These are phyloP conservation scores for Curvularia verruculosa DNA, from an alignment of 2,329 filamentous ascomycete species.

Conservation along the genomic window DNA sequence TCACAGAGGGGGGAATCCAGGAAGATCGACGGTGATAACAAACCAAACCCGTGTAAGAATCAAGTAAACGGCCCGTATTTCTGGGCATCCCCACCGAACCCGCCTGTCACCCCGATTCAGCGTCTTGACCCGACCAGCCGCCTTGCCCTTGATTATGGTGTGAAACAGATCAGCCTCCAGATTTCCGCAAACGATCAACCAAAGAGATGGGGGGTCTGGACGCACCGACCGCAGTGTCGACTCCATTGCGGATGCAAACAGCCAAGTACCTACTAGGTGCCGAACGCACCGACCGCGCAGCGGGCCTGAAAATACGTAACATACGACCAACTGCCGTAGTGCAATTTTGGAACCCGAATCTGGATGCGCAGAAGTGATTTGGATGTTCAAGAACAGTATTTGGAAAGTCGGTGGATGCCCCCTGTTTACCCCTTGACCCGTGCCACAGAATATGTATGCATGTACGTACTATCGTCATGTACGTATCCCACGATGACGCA, in stretches of 20 bases:
- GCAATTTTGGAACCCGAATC: background rate
- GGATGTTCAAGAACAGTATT: background rate
- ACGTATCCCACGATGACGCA: background rate
- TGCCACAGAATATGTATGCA: background rate
- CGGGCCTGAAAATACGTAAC: background rate
- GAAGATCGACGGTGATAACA: background rate
- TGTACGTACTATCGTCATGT: background rate
- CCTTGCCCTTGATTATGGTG: background rate
- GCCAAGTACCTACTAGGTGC: background rate
- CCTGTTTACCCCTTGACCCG: background rate
- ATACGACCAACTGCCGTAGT: background rate
- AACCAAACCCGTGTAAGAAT: background rate
- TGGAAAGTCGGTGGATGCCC: background rate
- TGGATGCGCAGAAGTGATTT: background rate
- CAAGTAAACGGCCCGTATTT: background rate
- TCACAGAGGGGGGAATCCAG: background rate
- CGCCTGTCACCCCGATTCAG: background rate
- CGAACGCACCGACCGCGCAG: background rate
- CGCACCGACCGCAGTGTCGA: background rate
- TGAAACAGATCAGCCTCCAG: conserved; percentile 4
- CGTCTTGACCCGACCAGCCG: background rate
- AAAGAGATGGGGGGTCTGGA: background rate
- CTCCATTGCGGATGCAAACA: background rate
- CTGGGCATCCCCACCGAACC: background rate
- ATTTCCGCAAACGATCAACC: background rate